phyloP scores from a whole-genome alignment of 1,139 yeast species.

The Yarrowia galli region DNA sequence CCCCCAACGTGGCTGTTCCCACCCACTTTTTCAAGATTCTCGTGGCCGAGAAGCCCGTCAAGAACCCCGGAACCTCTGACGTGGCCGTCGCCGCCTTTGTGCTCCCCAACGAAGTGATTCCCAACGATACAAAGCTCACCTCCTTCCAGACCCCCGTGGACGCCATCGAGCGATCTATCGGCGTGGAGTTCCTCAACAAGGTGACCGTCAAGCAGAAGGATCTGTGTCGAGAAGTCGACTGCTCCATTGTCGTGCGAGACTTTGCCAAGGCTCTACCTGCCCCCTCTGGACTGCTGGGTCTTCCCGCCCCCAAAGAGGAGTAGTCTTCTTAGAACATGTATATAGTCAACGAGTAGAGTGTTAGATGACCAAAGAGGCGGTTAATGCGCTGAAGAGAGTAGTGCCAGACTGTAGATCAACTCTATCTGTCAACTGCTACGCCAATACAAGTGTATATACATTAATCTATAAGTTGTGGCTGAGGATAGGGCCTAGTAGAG shows the following conservation, averaged over 20 bases:
- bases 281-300: slow-evolving; percentile 47
- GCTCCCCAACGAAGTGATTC: slow-evolving; percentile 79
- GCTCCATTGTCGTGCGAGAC: slow-evolving; percentile 84
- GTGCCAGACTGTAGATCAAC: too few relatives aligned
- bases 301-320: slow-evolving; percentile 50
- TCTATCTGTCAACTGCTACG: too few relatives aligned
- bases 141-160: slow-evolving; percentile 87
- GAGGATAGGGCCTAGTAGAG: too few relatives aligned
- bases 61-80: slow-evolving; percentile 52
- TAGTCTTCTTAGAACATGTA: not conserved
- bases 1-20: slow-evolving; percentile 96
- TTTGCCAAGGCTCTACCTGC: slow-evolving; percentile 63
- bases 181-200: slow-evolving; percentile 77
- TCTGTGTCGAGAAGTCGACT: slow-evolving; percentile 79
- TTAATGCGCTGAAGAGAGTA: too few relatives aligned
- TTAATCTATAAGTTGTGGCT: too few relatives aligned
- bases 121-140: slow-evolving; percentile 72
- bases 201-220: slow-evolving; percentile 70
- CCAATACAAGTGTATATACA: too few relatives aligned
- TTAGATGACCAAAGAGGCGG: not conserved
- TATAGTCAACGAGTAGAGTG: not conserved
- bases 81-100: slow-evolving; percentile 92
- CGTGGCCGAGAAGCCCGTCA: slow-evolving; percentile 72
- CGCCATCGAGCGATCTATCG: slow-evolving; percentile 85
- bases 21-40: slow-evolving; percentile 93